Evolutionary conservation across 129 eudicot genomes (phyloP).

Genomic region (Escallonia herrerae): DNA sequence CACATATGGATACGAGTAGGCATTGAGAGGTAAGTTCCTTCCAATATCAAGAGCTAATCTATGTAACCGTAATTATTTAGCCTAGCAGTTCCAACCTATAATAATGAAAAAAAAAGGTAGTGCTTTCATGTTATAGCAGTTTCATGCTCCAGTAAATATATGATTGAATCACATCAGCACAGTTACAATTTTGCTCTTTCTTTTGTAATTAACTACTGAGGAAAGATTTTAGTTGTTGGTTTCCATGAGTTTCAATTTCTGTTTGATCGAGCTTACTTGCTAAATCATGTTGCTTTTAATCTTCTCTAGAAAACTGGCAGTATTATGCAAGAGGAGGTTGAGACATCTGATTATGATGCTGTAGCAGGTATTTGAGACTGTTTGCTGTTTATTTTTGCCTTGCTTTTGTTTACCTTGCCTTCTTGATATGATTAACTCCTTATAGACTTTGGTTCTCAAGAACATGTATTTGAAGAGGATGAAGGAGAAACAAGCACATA

Average conservation of each 20-base stretch:
- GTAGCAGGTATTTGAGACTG: constrained; percentile 44
- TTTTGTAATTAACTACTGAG: background rate
- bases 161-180: too few species aligned
- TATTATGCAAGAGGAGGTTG: constrained; percentile 71
- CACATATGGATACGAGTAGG: too few species aligned
- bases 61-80: too few species aligned
- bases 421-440: constrained; percentile 2
- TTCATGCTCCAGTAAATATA: too few species aligned
- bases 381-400: background rate
- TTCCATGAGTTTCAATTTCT: background rate
- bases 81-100: too few species aligned
- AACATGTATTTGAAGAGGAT: constrained; percentile 68
- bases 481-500: constrained; percentile 74
- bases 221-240: background rate
- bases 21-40: too few species aligned
- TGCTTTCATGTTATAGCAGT: too few species aligned
- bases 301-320: constrained; percentile 53
- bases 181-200: background rate
- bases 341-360: constrained; percentile 66
- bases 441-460: constrained; percentile 42
- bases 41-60: too few species aligned
- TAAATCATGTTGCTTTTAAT: background rate
- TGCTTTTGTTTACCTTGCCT: background rate
- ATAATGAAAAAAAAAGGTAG: too few species aligned
- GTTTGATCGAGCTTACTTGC: constrained; percentile 6